Evolutionary conservation across 2,329 filamentous ascomycete species (phyloP), one percentile per base, ranked within the genome.

Genomic region (Grosmannia penicillata): DNA sequence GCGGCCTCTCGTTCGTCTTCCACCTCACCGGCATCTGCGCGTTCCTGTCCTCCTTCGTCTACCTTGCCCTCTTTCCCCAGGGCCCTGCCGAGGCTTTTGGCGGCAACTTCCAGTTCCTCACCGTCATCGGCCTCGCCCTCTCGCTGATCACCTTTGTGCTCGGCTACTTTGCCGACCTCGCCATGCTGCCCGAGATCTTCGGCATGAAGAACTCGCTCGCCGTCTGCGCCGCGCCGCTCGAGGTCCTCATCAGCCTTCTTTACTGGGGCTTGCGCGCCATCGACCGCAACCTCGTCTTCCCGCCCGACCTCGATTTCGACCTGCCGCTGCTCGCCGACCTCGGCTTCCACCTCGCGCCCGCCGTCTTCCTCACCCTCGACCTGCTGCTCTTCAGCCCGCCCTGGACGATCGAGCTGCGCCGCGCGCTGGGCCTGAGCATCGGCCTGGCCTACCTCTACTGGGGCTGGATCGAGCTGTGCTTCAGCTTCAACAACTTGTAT

Each of bases 401-500:
- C 1, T 85, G 79, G 75, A 76, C 76, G 0, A 70, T 82, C 43
- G 63, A 67, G 9, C 65, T 65, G 8, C 62, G 75, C n/a, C 64
- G 68, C 1, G 70, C 75, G 5, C 64, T 82, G 50, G 58, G 60
- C 1, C 51, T 81, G 21, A 75, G 72, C 45, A 67, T 68, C 11
- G 52, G 47, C 2, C 56, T 84, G 31, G 78, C 78, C 0, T 73
- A 81, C 44, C 53, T 59, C 3, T 87, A 87, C 55, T 87, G 80
- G 79, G 69, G 70, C 45, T 87, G 82, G 81, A 71, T 85, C 19
- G 79, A 86, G 56, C 65, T 73, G 19, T 85, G 80, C 59, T 82
- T 72, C 49, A 64, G 63, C 32, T 62, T 70, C 42, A 85, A 85
- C 49, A 73, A 77, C 51, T 72, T 65, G 72, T 75, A 52, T 54